Evolutionary conservation across 1,284 basidiomycete genomes (phyloP), one percentile per base, ranked within the genome.

Genomic region (Phylloboletellus chloephorus): DNA sequence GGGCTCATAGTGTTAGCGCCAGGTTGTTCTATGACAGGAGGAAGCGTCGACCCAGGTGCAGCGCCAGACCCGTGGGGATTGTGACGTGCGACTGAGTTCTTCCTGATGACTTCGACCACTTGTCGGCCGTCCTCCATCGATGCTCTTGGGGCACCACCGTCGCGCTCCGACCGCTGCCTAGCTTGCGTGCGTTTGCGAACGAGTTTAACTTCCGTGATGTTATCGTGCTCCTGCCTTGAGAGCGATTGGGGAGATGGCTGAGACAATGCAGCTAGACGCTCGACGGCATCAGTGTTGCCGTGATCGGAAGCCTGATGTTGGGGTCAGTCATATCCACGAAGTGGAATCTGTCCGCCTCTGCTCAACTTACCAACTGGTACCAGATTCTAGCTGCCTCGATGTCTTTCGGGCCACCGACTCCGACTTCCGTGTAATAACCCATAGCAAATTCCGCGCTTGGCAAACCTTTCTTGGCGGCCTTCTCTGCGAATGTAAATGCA

Each of bases 361-460:
- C 37, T 16, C 16, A 19, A 64, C 71, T 40, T 42, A 80, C 81
- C 63, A 67, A 66, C 10, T 61, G 65, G 56, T 88, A 94, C 87
- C 89, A 94, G 52, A 66, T 72, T 39, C 69, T 64, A 4, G 89
- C 85, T 2, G 66, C 64, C 0, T 73, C 71, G 19, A 92, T 46
- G 56, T 90, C 78, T 54, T 78, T 79, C n/a, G 66, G 53, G 0
- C 78, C 76, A 0, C 83, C 85, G 2, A 88, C 78, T 2, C 85
- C 84, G 0, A 88, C 88, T 58, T 94, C 91, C 28, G 73, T 72
- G 58, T 93, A 96, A 60, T 97, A 97, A 0, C 91, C 94, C 76
- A 97, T 82, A 0, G 93, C 93, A 61, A 97, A 97, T 61, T 94
- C 88, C 0, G 90, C 93, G 41, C 78, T 84, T 0, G 89, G 76